Conservation (phyloP, 257 asterid genomes). For the Asclepias syriaca region DNA sequence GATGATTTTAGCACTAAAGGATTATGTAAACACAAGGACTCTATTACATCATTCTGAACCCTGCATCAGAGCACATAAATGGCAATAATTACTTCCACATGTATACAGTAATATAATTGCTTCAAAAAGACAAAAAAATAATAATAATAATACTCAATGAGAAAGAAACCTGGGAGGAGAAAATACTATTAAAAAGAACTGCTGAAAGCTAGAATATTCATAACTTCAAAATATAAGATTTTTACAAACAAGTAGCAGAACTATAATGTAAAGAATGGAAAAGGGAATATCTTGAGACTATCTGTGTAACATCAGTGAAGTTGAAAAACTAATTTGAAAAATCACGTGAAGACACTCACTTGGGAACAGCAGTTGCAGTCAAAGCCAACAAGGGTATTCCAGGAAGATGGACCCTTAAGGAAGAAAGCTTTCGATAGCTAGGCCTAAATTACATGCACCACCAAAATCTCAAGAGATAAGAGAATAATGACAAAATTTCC, state of each 20-base stretch:
- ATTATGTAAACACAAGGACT: slow-evolving; percentile 65
- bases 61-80: slow-evolving; percentile 43
- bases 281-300: background rate
- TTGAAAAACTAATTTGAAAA: background rate
- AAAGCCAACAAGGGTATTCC: slow-evolving; percentile 78
- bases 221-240: background rate
- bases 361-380: slow-evolving; percentile 98
- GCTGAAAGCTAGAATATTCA: background rate
- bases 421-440: slow-evolving; percentile 90
- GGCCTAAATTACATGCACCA: slow-evolving; percentile 54
- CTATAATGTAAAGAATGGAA: background rate
- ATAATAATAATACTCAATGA: too few relatives aligned
- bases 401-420: slow-evolving; percentile 63
- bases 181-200: background rate
- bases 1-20: slow-evolving; percentile 90
- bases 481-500: slow-evolving; percentile 4
- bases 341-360: slow-evolving; percentile 48
- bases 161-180: background rate
- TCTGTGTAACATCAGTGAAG: background rate
- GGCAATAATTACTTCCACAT: slow-evolving; percentile 7
- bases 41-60: slow-evolving; percentile 90
- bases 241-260: background rate
- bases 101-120: too few relatives aligned
- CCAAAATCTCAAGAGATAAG: slow-evolving; percentile 1
- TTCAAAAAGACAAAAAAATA: background rate